Evolutionary conservation across 1,284 basidiomycete species (phyloP).

Genomic region (Mycosarcoma mackinlayi): DNA sequence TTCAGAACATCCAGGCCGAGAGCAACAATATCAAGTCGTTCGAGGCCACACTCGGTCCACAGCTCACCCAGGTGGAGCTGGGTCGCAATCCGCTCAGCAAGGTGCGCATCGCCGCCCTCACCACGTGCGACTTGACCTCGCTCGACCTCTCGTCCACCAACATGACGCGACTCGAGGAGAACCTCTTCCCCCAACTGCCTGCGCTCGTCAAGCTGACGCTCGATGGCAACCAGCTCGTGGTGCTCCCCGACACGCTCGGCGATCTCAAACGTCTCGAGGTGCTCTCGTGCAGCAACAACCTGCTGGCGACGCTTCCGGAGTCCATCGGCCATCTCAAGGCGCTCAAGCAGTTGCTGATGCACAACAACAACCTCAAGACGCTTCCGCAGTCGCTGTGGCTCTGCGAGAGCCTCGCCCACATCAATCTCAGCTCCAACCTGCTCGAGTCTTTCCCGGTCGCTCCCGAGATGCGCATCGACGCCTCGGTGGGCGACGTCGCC

Average conservation of each 20-base stretch:
- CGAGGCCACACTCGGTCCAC: conserved; percentile 50
- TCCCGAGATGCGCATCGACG: conserved; percentile 26
- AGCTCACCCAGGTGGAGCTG: conserved; percentile 55
- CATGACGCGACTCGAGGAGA: conserved; percentile 83
- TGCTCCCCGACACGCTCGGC: conserved; percentile 83
- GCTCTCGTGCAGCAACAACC: conserved; percentile 90
- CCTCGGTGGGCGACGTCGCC: conserved; percentile 3
- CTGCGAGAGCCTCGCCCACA: conserved; percentile 78
- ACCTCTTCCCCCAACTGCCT: conserved; percentile 57
- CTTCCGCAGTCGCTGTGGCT: conserved; percentile 85
- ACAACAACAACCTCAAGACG: conserved; percentile 88
- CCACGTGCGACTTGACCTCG: conserved; percentile 77
- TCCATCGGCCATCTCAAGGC: conserved; percentile 82
- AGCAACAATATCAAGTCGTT: conserved; percentile 65
- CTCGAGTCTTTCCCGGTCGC: conserved; percentile 80
- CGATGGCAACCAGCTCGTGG: conserved; percentile 77
- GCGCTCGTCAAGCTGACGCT: conserved; percentile 59
- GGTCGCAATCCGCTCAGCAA: conserved; percentile 65
- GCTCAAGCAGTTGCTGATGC: conserved; percentile 83
- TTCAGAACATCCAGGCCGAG: conserved; percentile 59
- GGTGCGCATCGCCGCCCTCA: conserved; percentile 58
- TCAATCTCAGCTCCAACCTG: conserved; percentile 92
- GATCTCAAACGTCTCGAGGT: conserved; percentile 78
- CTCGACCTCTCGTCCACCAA: conserved; percentile 92
- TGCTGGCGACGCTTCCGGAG: conserved; percentile 80